Base-by-base conservation (phyloP, 768 basidiomycete genomes). In the Tulasnella sp. region DNA sequence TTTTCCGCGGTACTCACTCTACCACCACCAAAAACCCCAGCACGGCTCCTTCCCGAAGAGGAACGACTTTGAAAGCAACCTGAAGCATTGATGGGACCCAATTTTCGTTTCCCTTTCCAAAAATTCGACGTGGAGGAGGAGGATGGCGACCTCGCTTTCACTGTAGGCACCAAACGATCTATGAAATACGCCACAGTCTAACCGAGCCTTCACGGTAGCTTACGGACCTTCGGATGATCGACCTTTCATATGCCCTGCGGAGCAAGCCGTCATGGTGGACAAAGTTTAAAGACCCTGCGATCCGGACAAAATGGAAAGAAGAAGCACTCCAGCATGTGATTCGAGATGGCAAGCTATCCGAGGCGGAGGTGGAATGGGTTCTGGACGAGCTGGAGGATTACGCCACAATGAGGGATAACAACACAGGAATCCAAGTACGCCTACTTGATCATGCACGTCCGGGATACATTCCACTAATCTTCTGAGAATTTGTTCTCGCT, bases 161-260 rank as follows among this genome's bases (percentile, higher is more conserved):
- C 58, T 14, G 58, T 64, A 64, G 25, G 58, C 49, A n/a, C 14
- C 25, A 2, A 1, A 17, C 15, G 31, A 64, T 4, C 8, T 42
- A 17, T 8, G 42, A 17, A 17, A n/a, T 52, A 22, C 49, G n/a
- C 19, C 54, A n/a, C 15, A 29, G 25, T 34, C 49, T 12, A 34
- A 64, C 15, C 7, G 29, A 19, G 0, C 1, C 31, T 45, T 25
- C 31, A 22, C 15, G 22, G 6, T 12, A 74, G 73, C 38, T 74
- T 19, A 52, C 58, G 29, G 73, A 74, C 25, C 73, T 58, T 14
- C 49, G 73, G 12, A 74, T 74, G 73, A 36, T 54, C 19, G 73
- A 67, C 2, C 49, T 77, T 9, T 77, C 76, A 4, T 77, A 71
- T 39, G 76, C 76, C 19, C 36, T 77, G 42, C 39, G 76, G 19